These are phyloP conservation scores for Lipomyces yamadae DNA, from an alignment of 805 yeast genomes.

Conservation along the genomic window DNA sequence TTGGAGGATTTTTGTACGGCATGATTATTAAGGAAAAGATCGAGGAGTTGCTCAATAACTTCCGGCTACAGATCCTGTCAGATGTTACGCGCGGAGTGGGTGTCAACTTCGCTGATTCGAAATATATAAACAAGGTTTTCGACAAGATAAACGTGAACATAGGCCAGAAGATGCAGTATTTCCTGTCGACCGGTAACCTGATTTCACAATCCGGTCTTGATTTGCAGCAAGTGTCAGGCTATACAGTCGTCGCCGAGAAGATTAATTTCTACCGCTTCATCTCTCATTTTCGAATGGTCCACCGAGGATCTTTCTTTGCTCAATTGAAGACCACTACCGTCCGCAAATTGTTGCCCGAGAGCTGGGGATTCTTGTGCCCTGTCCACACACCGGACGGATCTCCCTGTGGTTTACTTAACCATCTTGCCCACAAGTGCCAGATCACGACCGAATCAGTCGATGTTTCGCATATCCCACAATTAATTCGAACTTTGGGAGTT, in stretches of 20 bases:
- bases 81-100: conserved; percentile 68
- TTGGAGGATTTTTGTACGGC: conserved; percentile 96
- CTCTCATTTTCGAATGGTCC: conserved; percentile 99
- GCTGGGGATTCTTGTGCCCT: conserved; percentile 99
- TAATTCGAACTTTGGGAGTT: conserved; percentile 75
- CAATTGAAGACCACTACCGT: conserved; percentile 97
- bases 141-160: conserved; percentile 85
- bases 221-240: conserved; percentile 96
- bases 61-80: conserved; percentile 72
- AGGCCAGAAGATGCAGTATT: conserved; percentile 92
- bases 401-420: conserved; percentile 97
- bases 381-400: conserved; percentile 99
- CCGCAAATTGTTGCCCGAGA: conserved; percentile 92
- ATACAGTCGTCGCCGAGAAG: conserved; percentile 98
- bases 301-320: conserved; percentile 98
- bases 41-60: conserved; percentile 82
- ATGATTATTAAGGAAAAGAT: conserved; percentile 96
- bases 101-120: conserved; percentile 80
- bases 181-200: conserved; percentile 94
- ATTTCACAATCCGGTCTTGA: conserved; percentile 97
- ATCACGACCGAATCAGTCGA: conserved; percentile 79
- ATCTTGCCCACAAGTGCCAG: conserved; percentile 92
- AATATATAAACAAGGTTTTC: conserved; percentile 80
- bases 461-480: conserved; percentile 69
- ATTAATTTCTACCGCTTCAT: conserved; percentile 96